These are phyloP conservation scores for Pichia paraexigua DNA, from an alignment of 805 yeast species.

Conservation along the genomic window DNA sequence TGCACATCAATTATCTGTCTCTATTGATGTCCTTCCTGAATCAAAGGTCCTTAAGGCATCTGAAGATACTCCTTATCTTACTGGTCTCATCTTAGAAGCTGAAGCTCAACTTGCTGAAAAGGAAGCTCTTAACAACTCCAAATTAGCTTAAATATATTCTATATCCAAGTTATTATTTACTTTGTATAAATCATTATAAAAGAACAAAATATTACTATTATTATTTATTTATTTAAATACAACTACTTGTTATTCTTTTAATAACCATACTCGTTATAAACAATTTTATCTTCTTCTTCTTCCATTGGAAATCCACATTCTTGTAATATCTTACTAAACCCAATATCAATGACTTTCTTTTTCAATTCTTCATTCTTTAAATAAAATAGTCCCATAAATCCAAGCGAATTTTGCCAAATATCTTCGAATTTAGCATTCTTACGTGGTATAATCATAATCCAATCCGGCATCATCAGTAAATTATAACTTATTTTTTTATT, in stretches of 20 bases:
- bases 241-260: slow-evolving; percentile 18
- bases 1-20: slow-evolving; percentile 80
- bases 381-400: slow-evolving; percentile 67
- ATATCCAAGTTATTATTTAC: not conserved
- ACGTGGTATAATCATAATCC: slow-evolving; percentile 87
- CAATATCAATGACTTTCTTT: slow-evolving; percentile 38
- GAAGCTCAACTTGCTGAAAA: slow-evolving; percentile 89
- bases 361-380: slow-evolving; percentile 59
- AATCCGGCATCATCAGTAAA: slow-evolving; percentile 69
- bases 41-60: slow-evolving; percentile 69
- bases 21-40: slow-evolving; percentile 79
- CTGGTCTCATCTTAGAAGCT: slow-evolving; percentile 87
- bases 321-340: slow-evolving; percentile 46
- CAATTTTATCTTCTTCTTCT: slow-evolving; percentile 39
- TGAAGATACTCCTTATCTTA: slow-evolving; percentile 74
- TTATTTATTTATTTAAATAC: not conserved
- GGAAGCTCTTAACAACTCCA: slow-evolving; percentile 76
- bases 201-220: not conserved
- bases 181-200: not conserved
- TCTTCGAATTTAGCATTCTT: slow-evolving; percentile 44
- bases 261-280: slow-evolving; percentile 60
- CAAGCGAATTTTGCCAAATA: slow-evolving; percentile 72
- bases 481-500: slow-evolving; percentile 58
- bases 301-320: slow-evolving; percentile 56
- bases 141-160: slow-evolving; percentile 11